Evolutionary conservation across 2,329 filamentous ascomycete genomes (phyloP).

Genomic region (Diaporthe sp.): DNA sequence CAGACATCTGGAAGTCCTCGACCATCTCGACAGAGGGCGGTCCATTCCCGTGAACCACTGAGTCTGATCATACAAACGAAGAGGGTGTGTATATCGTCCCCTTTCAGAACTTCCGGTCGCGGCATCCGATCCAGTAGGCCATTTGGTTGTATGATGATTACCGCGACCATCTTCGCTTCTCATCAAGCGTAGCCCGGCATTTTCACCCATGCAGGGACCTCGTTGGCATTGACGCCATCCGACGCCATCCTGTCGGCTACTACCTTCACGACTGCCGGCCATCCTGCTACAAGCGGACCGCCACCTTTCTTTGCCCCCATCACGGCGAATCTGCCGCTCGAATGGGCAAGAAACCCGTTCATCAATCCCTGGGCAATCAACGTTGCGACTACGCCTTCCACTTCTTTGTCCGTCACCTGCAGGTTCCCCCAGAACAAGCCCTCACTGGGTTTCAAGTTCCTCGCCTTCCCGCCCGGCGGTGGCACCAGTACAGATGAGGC

Average conservation of each 20-base stretch:
- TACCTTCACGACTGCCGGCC: slow-evolving; percentile 78
- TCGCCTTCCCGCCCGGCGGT: slow-evolving; percentile 59
- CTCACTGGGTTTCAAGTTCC: slow-evolving; percentile 64
- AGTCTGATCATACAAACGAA: not conserved
- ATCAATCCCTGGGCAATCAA: slow-evolving; percentile 84
- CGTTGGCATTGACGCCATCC: slow-evolving; percentile 69
- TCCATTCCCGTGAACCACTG: not conserved
- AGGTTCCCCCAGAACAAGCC: slow-evolving; percentile 74
- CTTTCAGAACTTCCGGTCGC: not conserved
- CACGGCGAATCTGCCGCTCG: slow-evolving; percentile 81
- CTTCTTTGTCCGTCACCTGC: slow-evolving; percentile 67
- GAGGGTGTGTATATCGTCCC: not conserved
- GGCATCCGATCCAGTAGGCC: too few species aligned
- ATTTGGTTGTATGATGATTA: not conserved
- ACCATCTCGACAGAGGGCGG: not conserved
- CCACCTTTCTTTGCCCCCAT: slow-evolving; percentile 77
- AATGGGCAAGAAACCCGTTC: slow-evolving; percentile 85
- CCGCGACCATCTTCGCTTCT: not conserved
- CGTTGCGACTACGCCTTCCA: slow-evolving; percentile 82
- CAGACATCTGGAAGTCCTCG: not conserved
- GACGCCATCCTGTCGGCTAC: slow-evolving; percentile 70
- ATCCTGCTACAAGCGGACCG: slow-evolving; percentile 75
- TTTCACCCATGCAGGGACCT: slow-evolving; percentile 82
- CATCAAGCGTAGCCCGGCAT: slow-evolving; percentile 28
- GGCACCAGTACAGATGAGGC: slow-evolving; percentile 54